These are phyloP conservation scores for Boletus rex-veris DNA, from an alignment of 768 basidiomycete genomes.

Conservation along the genomic window DNA sequence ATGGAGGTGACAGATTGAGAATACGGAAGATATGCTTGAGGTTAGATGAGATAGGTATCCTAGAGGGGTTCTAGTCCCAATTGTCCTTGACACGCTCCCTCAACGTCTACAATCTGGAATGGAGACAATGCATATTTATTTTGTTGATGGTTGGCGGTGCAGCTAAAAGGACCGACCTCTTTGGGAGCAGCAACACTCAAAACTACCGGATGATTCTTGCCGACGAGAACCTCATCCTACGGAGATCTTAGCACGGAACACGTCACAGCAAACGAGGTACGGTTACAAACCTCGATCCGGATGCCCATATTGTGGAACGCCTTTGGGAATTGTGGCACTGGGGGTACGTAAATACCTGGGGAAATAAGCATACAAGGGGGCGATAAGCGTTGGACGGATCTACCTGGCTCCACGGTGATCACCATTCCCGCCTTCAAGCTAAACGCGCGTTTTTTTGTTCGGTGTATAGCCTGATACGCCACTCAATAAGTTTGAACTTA, in stretches of 20 bases:
- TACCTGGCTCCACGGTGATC: slow-evolving; percentile 87
- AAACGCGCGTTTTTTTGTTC: slow-evolving; percentile 4
- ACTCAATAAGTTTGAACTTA: slow-evolving; percentile 31
- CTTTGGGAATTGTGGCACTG: slow-evolving; percentile 71
- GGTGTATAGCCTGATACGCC: neutral
- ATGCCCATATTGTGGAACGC: slow-evolving; percentile 90
- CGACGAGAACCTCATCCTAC: slow-evolving; percentile 73
- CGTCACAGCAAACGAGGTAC: neutral
- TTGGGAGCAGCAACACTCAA: slow-evolving; percentile 76
- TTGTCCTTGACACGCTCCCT: slow-evolving; percentile 74
- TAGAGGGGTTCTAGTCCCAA: slow-evolving; percentile 58
- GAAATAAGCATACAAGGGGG: slow-evolving; percentile 3
- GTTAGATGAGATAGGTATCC: neutral
- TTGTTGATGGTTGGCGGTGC: neutral
- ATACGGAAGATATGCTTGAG: neutral
- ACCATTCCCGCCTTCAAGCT: slow-evolving; percentile 86
- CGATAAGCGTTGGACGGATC: slow-evolving; percentile 7
- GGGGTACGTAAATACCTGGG: slow-evolving; percentile 84
- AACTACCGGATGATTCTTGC: slow-evolving; percentile 56
- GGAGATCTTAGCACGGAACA: slow-evolving; percentile 6
- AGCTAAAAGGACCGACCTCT: slow-evolving; percentile 49
- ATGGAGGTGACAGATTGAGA: slow-evolving; percentile 31
- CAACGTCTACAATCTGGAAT: slow-evolving; percentile 63
- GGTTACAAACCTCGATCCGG: slow-evolving; percentile 70
- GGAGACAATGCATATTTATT: neutral